Evolutionary conservation across 2,329 filamentous ascomycete species (phyloP).

Genomic region (Beauveria varroae): DNA sequence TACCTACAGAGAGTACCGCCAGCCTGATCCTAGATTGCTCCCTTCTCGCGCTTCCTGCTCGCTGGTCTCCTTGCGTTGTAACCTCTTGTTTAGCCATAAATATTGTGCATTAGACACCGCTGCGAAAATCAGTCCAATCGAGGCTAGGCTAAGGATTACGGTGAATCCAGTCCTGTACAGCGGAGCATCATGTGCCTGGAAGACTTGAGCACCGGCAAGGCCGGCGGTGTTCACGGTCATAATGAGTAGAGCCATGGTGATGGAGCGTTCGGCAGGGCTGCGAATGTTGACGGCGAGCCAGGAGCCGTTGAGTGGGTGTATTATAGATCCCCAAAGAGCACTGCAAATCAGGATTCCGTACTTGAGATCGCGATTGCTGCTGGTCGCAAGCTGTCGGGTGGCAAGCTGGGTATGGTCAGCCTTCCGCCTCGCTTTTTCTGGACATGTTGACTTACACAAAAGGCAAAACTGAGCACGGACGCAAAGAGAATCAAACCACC

Average conservation of each 20-base stretch:
- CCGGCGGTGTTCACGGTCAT: slow-evolving; percentile 26
- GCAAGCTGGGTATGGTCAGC: not conserved
- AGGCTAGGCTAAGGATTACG: slow-evolving; percentile 19
- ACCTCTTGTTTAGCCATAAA: slow-evolving; percentile 31
- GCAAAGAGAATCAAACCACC: not conserved
- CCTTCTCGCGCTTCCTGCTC: not conserved
- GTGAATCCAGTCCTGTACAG: slow-evolving; percentile 23
- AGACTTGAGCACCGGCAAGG: slow-evolving; percentile 24
- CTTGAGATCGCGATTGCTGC: not conserved
- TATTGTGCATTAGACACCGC: slow-evolving; percentile 19
- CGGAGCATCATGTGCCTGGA: slow-evolving; percentile 23
- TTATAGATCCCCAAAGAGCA: not conserved
- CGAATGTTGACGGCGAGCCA: slow-evolving; percentile 24
- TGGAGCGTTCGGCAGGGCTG: slow-evolving; percentile 22
- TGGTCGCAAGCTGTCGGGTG: not conserved
- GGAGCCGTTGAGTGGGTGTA: slow-evolving; percentile 18
- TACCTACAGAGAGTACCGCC: not conserved
- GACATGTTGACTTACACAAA: not conserved
- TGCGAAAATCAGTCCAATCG: slow-evolving; percentile 17
- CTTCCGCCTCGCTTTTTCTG: not conserved
- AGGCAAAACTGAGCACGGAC: not conserved
- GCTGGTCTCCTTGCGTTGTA: not conserved
- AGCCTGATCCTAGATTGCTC: not conserved
- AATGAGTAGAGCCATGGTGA: slow-evolving; percentile 26
- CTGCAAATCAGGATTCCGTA: not conserved